Conservation (phyloP, 2,329 filamentous ascomycete genomes). For the Aspergillus sclerotialis region DNA sequence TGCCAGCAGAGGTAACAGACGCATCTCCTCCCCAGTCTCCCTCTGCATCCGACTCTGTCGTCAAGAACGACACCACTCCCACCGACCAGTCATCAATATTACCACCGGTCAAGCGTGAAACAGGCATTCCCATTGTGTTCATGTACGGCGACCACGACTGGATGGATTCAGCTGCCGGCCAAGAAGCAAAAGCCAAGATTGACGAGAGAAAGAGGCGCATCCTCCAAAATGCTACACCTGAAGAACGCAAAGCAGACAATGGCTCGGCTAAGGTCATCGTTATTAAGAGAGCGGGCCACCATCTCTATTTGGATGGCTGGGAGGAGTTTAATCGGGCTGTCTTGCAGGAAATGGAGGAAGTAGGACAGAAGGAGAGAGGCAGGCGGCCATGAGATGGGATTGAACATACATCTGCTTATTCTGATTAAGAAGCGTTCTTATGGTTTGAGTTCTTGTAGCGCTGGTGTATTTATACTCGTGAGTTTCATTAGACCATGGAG, state of each 20-base stretch:
- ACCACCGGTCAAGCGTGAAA: conserved; percentile 40
- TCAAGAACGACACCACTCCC: not conserved
- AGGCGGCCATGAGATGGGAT: conserved; percentile 3
- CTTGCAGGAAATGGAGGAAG: conserved; percentile 60
- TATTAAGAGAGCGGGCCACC: conserved; percentile 64
- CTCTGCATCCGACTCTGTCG: conserved; percentile 6
- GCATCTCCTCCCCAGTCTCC: conserved; percentile 8
- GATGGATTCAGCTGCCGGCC: conserved; percentile 91
- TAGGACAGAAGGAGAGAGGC: conserved; percentile 27
- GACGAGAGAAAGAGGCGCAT: conserved; percentile 57
- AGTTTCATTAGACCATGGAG: too few relatives aligned
- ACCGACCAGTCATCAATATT: conserved; percentile 15
- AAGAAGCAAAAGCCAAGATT: conserved; percentile 71
- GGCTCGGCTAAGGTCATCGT: conserved; percentile 77
- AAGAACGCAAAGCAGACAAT: conserved; percentile 65
- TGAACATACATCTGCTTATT: not conserved
- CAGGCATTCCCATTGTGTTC: conserved; percentile 74
- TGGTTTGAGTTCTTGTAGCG: too few relatives aligned
- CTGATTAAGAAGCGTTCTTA: too few relatives aligned
- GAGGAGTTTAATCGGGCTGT: conserved; percentile 64
- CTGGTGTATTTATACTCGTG: too few relatives aligned
- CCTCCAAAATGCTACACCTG: conserved; percentile 53
- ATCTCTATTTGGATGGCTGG: conserved; percentile 64
- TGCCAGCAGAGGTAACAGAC: conserved; percentile 7
- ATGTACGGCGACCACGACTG: conserved; percentile 98